Conservation (phyloP, 2,329 filamentous ascomycete genomes). For the Beauveria sp. region DNA sequence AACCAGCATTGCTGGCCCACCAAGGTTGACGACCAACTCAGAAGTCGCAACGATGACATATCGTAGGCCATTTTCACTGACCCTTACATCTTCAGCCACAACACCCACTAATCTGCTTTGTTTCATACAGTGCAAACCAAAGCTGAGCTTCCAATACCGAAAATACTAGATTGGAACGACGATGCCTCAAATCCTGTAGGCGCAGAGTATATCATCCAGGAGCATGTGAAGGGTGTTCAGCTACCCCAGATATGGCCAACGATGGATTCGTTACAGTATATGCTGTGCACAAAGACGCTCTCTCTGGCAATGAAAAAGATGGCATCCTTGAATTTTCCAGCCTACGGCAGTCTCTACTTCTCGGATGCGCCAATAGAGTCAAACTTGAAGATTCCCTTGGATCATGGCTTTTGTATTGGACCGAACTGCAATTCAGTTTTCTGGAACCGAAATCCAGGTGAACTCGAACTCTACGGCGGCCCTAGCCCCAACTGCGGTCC, state of each 20-base stretch:
- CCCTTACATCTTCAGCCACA: background rate
- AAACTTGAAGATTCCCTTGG: background rate
- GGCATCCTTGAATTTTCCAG: background rate
- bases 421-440: background rate
- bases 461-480: background rate
- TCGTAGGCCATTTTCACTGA: background rate
- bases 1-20: background rate
- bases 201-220: constrained; percentile 1
- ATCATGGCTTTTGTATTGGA: background rate
- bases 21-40: background rate
- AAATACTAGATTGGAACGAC: background rate
- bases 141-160: background rate
- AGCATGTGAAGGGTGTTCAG: background rate
- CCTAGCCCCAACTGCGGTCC: background rate
- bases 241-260: background rate
- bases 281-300: background rate
- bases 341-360: background rate
- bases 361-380: background rate
- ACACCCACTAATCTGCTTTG: background rate
- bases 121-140: background rate
- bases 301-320: background rate
- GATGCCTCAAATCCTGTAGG: background rate
- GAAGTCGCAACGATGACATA: constrained; percentile 1
- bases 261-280: background rate
- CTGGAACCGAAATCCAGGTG: background rate